phyloP scores from a whole-genome alignment of 768 basidiomycete genomes.

The Leccinum truebloodii region DNA sequence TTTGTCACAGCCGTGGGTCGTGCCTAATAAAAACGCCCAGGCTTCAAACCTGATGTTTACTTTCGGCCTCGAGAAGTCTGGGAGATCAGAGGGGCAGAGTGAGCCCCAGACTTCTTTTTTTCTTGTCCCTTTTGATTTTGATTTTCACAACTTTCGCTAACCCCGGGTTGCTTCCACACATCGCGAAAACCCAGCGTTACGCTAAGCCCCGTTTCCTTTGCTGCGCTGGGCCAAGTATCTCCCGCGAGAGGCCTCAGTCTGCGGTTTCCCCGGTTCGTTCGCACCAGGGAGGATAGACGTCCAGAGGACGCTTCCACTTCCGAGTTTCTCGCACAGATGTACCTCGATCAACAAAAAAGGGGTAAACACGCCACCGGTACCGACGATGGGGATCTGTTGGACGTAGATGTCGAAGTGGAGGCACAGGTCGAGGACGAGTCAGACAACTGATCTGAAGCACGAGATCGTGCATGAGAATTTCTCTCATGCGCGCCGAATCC shows the following conservation, averaged over 20 bases:
- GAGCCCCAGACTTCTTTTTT: constrained; percentile 16
- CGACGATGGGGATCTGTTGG: constrained; percentile 64
- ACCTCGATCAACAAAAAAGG: constrained; percentile 57
- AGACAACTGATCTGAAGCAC: constrained; percentile 17
- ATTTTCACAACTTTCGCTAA: not conserved
- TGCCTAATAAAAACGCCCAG: constrained; percentile 33
- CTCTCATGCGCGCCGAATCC: not conserved
- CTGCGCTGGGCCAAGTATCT: constrained; percentile 65
- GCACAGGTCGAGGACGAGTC: constrained; percentile 34
- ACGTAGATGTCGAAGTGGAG: constrained; percentile 42
- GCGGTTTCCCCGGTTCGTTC: constrained; percentile 87
- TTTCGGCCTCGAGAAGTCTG: constrained; percentile 79
- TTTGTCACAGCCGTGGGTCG: not conserved
- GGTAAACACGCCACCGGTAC: constrained; percentile 36
- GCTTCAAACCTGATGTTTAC: constrained; percentile 64
- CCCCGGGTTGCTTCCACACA: not conserved
- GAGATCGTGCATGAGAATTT: not conserved
- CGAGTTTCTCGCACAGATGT: constrained; percentile 69
- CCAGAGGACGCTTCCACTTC: constrained; percentile 74
- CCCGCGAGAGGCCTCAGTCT: constrained; percentile 69
- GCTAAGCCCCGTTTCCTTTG: constrained; percentile 81
- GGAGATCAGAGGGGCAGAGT: constrained; percentile 86
- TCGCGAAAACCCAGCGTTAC: constrained; percentile 55
- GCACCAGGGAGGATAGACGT: constrained; percentile 68
- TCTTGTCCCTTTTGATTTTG: not conserved